Percentiles rank a stretch among this genome's conserved stretches.
Conservation (phyloP, 768 basidiomycete genomes). For the Mycena sanguinolenta region DNA sequence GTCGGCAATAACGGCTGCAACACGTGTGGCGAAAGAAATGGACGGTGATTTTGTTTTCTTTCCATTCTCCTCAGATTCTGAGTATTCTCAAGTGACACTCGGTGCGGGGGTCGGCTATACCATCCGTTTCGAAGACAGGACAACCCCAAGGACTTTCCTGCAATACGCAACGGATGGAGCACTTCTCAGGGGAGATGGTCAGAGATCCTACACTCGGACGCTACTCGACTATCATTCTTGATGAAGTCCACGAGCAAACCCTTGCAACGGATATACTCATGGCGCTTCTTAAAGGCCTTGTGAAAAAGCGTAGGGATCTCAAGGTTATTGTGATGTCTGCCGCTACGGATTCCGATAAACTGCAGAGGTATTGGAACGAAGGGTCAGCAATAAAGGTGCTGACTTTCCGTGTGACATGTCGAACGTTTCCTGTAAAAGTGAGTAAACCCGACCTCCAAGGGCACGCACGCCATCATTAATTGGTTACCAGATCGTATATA, state of each 20-base stretch:
- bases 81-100: slow-evolving; percentile 74
- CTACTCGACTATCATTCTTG: slow-evolving; percentile 98
- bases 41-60: slow-evolving; percentile 72
- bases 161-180: slow-evolving; percentile 99
- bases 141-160: slow-evolving; percentile 90
- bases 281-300: slow-evolving; percentile 91
- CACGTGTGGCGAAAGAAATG: slow-evolving; percentile 99
- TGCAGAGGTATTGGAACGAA: neutral
- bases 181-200: slow-evolving; percentile 96
- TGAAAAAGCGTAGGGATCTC: slow-evolving; percentile 57
- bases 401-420: slow-evolving; percentile 97
- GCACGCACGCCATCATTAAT: too few relatives aligned
- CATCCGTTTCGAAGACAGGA: slow-evolving; percentile 98
- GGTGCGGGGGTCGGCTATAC: slow-evolving; percentile 97
- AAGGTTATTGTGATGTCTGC: slow-evolving; percentile 19
- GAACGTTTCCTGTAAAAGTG: slow-evolving; percentile 95
- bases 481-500: slow-evolving; percentile 96
- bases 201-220: slow-evolving; percentile 89
- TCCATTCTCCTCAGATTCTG: neutral
- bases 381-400: slow-evolving; percentile 62
- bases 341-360: neutral
- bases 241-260: slow-evolving; percentile 98
- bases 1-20: slow-evolving; percentile 96
- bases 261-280: slow-evolving; percentile 98
- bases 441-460: too few relatives aligned